These are phyloP conservation scores for Rhododendron williamsianum DNA, from an alignment of 148 eudicot species.

Conservation along the genomic window DNA sequence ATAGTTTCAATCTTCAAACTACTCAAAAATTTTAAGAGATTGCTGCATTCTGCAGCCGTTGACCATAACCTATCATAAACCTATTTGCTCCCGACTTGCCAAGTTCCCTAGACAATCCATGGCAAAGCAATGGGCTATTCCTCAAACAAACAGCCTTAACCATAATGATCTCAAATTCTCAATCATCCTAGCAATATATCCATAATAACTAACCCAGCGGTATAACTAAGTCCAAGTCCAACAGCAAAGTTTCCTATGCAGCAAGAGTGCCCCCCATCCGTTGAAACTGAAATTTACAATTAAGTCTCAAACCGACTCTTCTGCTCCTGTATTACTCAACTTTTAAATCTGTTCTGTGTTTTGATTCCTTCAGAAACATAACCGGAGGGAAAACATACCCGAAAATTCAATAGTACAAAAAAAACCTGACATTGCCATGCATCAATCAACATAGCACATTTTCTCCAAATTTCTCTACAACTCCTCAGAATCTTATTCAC, in stretches of 20 bases:
- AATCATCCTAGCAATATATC: not conserved
- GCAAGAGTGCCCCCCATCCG: not conserved
- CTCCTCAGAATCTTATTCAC: not conserved
- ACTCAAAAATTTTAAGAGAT: not conserved
- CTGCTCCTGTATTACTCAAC: not conserved
- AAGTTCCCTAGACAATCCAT: not conserved
- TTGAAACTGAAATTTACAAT: not conserved
- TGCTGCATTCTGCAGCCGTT: not conserved
- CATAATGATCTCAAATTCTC: not conserved
- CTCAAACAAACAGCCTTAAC: not conserved
- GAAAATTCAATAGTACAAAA: not conserved
- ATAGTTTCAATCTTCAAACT: not conserved
- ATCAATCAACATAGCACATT: not conserved
- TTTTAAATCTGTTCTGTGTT: not conserved
- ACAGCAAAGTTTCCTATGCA: not conserved
- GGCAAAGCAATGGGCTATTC: not conserved
- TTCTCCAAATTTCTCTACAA: not conserved
- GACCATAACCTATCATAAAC: not conserved
- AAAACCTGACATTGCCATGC: constrained; percentile 1
- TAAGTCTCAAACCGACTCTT: not conserved
- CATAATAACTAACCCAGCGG: not conserved
- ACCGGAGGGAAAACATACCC: not conserved
- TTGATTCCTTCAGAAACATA: not conserved
- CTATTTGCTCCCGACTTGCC: not conserved
- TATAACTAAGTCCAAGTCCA: not conserved